A percentile compares a stretch with the other conserved stretches of the same genome.
Conservation (phyloP, 2,329 filamentous ascomycete genomes). For the Verticillium klebahnii region DNA sequence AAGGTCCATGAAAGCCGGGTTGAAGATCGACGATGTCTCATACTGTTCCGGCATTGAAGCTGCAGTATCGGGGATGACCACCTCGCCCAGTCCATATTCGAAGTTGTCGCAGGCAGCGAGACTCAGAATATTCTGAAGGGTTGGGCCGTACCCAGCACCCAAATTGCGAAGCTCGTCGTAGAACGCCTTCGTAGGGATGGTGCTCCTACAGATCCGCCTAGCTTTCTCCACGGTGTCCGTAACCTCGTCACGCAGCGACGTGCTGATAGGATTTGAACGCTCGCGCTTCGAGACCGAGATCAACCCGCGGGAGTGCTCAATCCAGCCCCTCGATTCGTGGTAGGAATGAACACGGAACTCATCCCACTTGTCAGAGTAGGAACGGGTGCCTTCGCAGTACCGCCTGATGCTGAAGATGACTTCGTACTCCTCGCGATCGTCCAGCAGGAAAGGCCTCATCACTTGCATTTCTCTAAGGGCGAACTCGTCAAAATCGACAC, state of each 20-base stretch:
- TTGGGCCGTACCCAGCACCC: conserved; percentile 11
- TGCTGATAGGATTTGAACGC: not conserved
- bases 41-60: conserved; percentile 38
- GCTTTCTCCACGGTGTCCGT: conserved; percentile 4
- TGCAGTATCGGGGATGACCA: conserved; percentile 37
- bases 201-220: not conserved
- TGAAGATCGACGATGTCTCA: conserved; percentile 38
- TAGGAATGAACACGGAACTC: conserved; percentile 1
- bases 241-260: conserved; percentile 1
- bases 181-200: conserved; percentile 6
- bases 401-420: conserved; percentile 11
- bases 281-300: conserved; percentile 4
- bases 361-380: conserved; percentile 17
- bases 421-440: conserved; percentile 7
- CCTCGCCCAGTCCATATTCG: conserved; percentile 19
- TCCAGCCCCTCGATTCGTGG: conserved; percentile 5
- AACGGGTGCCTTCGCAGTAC: not conserved
- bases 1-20: conserved; percentile 41
- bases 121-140: conserved; percentile 41
- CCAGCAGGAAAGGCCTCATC: conserved; percentile 1
- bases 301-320: conserved; percentile 14
- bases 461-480: conserved; percentile 6
- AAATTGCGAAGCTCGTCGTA: conserved; percentile 8
- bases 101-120: conserved; percentile 29
- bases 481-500: conserved; percentile 14